Evolutionary conservation across 306 rosid genomes (phyloP), one percentile per base, ranked within the genome.

Genomic region (Inga laurina): DNA sequence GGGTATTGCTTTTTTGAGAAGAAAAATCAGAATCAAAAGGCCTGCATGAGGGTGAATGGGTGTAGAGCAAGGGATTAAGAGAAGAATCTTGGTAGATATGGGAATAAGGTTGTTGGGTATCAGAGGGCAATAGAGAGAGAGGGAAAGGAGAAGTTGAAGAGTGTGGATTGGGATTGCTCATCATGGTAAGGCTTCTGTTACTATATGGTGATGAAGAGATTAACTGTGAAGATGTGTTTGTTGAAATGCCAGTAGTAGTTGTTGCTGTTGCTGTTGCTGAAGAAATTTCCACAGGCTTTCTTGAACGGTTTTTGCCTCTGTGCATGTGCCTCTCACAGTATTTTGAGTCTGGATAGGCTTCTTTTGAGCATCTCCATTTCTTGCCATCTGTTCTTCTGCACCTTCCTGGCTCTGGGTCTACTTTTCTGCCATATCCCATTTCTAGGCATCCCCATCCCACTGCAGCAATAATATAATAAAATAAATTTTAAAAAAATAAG

Each of bases 201-300:
- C 68, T 85, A 30, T 73, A 70, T 24, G 90, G 76, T 30, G 90
- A 84, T 30, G 90, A 84, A n/a, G 89, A 56, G 54, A 49, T 49
- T 74, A 88, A n/a, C 35, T 83, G 81, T 10, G 90, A 77, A 30
- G 86, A 77, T 35, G 86, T 80, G 88, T 67, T 86, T 67, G 86
- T 74, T 73, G 79, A 18, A 21, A 75, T 69, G 76, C 81, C 37
- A 12, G 18, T 82, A 15, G 27, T 81, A 14, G 81, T 62, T 44
- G 80, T 15, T 72, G 87, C 12, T 41, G 87, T 41, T 44, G 75
- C 5, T 27, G 30, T 27, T 27, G 30, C 30, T 24, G 93, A 88
- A 80, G 95, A 82, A 86, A 89, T 89, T 97, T 97, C 99, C 99
- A 96, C 99, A 92, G 94, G 99, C 99, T 94, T 97, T 97, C 99